phyloP scores from a whole-genome alignment of 2,329 filamentous ascomycete species.

The Colletotrichum abscissum region DNA sequence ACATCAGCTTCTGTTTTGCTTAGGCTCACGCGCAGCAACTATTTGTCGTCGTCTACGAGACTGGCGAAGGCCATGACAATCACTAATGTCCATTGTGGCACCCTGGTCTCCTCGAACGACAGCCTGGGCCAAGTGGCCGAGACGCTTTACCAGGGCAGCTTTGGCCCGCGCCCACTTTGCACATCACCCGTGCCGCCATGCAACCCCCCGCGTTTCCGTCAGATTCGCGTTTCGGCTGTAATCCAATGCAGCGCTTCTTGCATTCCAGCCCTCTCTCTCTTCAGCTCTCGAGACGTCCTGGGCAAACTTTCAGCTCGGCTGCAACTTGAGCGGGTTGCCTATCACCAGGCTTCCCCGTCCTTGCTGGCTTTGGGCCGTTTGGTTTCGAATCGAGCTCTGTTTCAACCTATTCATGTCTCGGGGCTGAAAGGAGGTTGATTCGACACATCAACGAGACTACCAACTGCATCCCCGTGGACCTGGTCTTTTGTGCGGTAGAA shows the following conservation, averaged over 20 bases:
- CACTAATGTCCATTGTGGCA: neutral
- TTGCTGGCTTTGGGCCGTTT: neutral
- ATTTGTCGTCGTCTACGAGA: neutral
- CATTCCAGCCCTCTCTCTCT: neutral
- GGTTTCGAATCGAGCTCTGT: conserved; percentile 23
- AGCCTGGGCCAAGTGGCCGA: neutral
- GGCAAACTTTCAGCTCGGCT: conserved; percentile 1
- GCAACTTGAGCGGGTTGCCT: neutral
- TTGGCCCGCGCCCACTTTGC: conserved; percentile 22
- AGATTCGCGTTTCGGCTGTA: conserved; percentile 6
- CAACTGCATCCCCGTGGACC: neutral
- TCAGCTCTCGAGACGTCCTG: conserved; percentile 3
- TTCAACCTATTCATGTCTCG: conserved; percentile 24
- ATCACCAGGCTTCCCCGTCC: neutral
- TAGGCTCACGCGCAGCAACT: neutral
- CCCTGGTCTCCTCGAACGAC: neutral
- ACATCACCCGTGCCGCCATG: conserved; percentile 28
- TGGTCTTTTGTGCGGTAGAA: neutral
- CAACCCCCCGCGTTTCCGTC: conserved; percentile 25
- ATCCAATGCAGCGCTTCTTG: conserved; percentile 5
- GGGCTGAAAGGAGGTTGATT: conserved; percentile 1
- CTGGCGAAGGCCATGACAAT: neutral
- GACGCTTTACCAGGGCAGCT: conserved; percentile 21
- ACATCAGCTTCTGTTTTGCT: neutral
- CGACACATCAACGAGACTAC: neutral